Evolutionary conservation across 208 protist genomes (phyloP).

Genomic region (Leptomonas pyrrhocoris): DNA sequence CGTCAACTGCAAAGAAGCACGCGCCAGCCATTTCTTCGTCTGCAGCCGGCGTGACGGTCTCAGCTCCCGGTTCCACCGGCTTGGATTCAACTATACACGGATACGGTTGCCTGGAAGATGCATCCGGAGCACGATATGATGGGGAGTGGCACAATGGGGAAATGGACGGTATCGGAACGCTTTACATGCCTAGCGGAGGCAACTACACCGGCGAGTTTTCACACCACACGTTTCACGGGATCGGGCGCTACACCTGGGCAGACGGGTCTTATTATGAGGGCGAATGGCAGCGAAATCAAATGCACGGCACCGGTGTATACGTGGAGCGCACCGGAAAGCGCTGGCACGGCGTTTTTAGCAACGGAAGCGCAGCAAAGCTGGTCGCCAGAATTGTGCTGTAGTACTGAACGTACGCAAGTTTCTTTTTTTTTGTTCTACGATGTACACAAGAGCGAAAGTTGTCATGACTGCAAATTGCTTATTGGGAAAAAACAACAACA

Average conservation of each 20-base stretch:
- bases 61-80: background rate
- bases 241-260: constrained; percentile 82
- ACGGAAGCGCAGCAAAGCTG: constrained; percentile 52
- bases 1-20: constrained; percentile 22
- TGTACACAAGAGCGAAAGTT: background rate
- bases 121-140: constrained; percentile 71
- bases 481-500: background rate
- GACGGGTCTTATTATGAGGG: constrained; percentile 90
- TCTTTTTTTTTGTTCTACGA: background rate
- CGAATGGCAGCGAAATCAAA: constrained; percentile 75
- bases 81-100: constrained; percentile 33
- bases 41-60: constrained; percentile 2
- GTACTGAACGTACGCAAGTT: background rate
- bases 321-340: constrained; percentile 64
- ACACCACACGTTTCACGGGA: constrained; percentile 67
- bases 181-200: constrained; percentile 64
- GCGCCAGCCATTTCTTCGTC: constrained; percentile 1
- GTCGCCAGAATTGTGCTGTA: constrained; percentile 63
- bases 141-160: constrained; percentile 84
- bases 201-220: constrained; percentile 63
- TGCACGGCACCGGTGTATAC: constrained; percentile 88
- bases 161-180: constrained; percentile 62
- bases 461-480: background rate
- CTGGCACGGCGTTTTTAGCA: constrained; percentile 80
- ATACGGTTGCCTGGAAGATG: constrained; percentile 42